Evolutionary conservation across 176 grass and related monocot species (phyloP).

Genomic region (Typha latifolia): DNA sequence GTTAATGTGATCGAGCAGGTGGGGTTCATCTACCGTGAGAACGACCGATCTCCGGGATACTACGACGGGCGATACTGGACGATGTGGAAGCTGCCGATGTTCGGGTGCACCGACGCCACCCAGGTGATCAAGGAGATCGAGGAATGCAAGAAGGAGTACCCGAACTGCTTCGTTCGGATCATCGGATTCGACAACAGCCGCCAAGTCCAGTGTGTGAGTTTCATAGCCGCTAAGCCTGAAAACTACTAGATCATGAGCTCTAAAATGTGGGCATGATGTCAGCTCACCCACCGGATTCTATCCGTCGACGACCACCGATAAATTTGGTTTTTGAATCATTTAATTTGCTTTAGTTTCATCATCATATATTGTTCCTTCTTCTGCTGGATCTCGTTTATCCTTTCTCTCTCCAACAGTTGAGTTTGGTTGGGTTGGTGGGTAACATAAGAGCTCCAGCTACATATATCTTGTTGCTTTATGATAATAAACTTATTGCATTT

Average conservation of each 20-base stretch:
- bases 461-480: too few species aligned
- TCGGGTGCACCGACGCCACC: slow-evolving; percentile 57
- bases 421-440: too few species aligned
- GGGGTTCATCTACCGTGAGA: slow-evolving; percentile 49
- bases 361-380: too few species aligned
- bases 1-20: background rate
- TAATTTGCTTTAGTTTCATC: too few species aligned
- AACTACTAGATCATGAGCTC: background rate
- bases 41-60: slow-evolving; percentile 42
- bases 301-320: background rate
- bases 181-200: slow-evolving; percentile 68
- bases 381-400: too few species aligned
- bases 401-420: too few species aligned
- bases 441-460: too few species aligned
- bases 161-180: slow-evolving; percentile 30
- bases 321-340: too few species aligned
- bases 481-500: too few species aligned
- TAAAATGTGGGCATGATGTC: background rate
- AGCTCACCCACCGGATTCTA: background rate
- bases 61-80: slow-evolving; percentile 91
- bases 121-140: slow-evolving; percentile 46
- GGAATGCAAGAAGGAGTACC: slow-evolving; percentile 46
- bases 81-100: slow-evolving; percentile 96
- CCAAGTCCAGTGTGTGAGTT: slow-evolving; percentile 64
- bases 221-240: slow-evolving; percentile 61